These are phyloP conservation scores for Euphrasia confusa DNA, from an alignment of 257 asterid genomes.

Conservation along the genomic window DNA sequence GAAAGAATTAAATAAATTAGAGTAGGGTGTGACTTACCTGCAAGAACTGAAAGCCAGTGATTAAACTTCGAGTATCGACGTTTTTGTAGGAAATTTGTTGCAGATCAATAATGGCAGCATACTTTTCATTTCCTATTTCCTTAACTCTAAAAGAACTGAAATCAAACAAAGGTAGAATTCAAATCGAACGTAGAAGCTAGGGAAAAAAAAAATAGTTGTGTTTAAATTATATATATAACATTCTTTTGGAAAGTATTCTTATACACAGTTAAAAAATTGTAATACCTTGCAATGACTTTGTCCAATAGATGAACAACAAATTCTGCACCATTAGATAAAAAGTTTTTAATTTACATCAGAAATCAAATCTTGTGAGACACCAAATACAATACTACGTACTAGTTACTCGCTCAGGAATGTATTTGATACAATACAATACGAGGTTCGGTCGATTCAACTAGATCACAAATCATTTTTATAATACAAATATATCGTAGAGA, in stretches of 20 bases:
- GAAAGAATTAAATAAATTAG: too few relatives aligned
- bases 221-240: too few relatives aligned
- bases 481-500: too few relatives aligned
- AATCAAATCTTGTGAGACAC: too few relatives aligned
- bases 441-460: too few relatives aligned
- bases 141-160: constrained; percentile 53
- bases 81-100: constrained; percentile 52
- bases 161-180: constrained; percentile 2
- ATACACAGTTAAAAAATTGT: not conserved
- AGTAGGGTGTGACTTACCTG: constrained; percentile 42
- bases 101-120: constrained; percentile 58
- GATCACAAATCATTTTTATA: too few relatives aligned
- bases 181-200: too few relatives aligned
- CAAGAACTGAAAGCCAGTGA: constrained; percentile 70
- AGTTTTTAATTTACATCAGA: not conserved
- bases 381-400: too few relatives aligned
- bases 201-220: too few relatives aligned
- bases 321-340: constrained; percentile 42
- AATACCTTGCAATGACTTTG: constrained; percentile 68
- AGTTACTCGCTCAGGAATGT: too few relatives aligned
- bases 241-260: too few relatives aligned
- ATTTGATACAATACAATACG: too few relatives aligned
- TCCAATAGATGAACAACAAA: constrained; percentile 71
- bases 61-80: constrained; percentile 63
- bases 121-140: constrained; percentile 64